Evolutionary conservation across 2,329 filamentous ascomycete genomes (phyloP), one percentile per base, ranked within the genome.

Genomic region (Neopestalotiopsis sp.): DNA sequence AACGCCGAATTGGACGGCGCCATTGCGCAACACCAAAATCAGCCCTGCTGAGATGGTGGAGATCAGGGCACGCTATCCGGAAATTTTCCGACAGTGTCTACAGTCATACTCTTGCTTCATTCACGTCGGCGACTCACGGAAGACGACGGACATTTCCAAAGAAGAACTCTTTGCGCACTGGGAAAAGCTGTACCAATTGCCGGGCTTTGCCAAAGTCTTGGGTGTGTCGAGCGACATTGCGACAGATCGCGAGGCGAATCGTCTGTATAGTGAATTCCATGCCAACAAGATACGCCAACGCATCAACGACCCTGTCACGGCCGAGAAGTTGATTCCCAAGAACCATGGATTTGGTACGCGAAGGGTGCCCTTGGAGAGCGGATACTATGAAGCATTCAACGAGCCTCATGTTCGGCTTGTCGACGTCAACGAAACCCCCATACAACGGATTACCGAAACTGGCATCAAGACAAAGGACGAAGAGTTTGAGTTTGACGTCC

Each of bases 351-450:
- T 83, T 72, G 83, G 82, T 9, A 79, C 78, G 4, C 85, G 84
- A 70, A 80, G 85, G 0, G 79, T 82, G 0, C 81, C 80, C 0
- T 78, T 87, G 0, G 86, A 88, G 67, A 77, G 81, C 32, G 76
- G 78, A 5, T 88, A 86, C 72, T 87, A 84, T 70, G 83, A 89
- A 69, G 79, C 82, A 0, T 82, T 83, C 61, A 82, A 86, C 67
- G 78, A 81, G 42, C 74, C 78, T 0, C 82, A 85, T 49, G 84
- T 88, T 2, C 73, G 82, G 1, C 72, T 88, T 1, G 79, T 88
- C 14, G 81, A 86, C 67, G 73, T 87, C 20, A 81, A 79, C 3
- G 73, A 79, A 10, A 81, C 80, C 5, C 79, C 81, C 0, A 84
- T 88, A 66, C 74, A 76, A 4, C 72, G 74, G 4, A 75, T 86